Conservation (phyloP, 768 basidiomycete species). For the Auricularia auricula-judae region DNA sequence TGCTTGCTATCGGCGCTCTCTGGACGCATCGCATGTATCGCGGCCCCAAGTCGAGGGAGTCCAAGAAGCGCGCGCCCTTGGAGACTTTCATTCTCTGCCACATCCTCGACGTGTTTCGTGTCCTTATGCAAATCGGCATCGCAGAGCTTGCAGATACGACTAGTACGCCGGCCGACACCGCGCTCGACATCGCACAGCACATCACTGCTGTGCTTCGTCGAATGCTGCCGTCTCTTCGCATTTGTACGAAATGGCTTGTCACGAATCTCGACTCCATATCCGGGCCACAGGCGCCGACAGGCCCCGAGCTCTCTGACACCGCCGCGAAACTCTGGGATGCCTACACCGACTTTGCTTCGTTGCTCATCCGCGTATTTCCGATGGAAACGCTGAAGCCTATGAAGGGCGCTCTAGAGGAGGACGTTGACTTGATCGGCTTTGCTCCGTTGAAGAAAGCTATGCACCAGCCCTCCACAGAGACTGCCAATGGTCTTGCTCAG, state of each 20-base stretch:
- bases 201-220: conserved; percentile 84
- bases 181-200: conserved; percentile 55
- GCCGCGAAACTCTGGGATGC: conserved; percentile 56
- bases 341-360: conserved; percentile 55
- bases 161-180: conserved; percentile 31
- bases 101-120: conserved; percentile 51
- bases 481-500: conserved; percentile 12
- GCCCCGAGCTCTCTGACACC: conserved; percentile 26
- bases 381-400: conserved; percentile 44
- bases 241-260: conserved; percentile 82
- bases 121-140: conserved; percentile 54
- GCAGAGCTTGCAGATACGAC: conserved; percentile 45
- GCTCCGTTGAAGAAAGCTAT: conserved; percentile 63
- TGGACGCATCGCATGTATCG: conserved; percentile 78
- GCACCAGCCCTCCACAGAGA: conserved; percentile 21
- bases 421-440: conserved; percentile 81
- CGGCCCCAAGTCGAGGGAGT: conserved; percentile 16
- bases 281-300: conserved; percentile 22
- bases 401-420: conserved; percentile 69
- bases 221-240: conserved; percentile 74
- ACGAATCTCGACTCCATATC: conserved; percentile 38
- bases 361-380: conserved; percentile 61
- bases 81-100: conserved; percentile 62
- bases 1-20: conserved; percentile 68
- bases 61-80: conserved; percentile 25